Evolutionary conservation across 768 basidiomycete genomes (phyloP).

Genomic region (Dacryopinax primogenitus): DNA sequence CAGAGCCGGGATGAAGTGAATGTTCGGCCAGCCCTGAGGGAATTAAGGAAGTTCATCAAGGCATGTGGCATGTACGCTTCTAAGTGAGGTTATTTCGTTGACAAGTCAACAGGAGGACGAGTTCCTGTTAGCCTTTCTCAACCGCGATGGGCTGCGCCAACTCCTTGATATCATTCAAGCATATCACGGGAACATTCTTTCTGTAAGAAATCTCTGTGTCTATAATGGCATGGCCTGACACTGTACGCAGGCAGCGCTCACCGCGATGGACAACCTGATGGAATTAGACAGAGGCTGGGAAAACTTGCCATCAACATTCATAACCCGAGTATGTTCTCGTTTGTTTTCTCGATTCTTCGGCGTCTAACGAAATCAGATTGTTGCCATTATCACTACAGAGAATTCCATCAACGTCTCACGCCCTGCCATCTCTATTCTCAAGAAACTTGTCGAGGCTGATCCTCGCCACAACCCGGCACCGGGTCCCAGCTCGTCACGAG

Average conservation of each 20-base stretch:
- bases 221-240: not conserved
- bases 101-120: conserved; percentile 51
- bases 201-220: conserved; percentile 36
- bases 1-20: conserved; percentile 43
- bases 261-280: conserved; percentile 78
- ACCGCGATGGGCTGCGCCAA: conserved; percentile 53
- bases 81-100: not conserved
- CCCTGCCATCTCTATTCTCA: conserved; percentile 80
- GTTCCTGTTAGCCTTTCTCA: conserved; percentile 68
- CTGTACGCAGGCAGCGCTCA: conserved; percentile 56
- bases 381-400: conserved; percentile 60
- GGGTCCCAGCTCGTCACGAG: conserved; percentile 36
- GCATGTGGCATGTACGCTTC: conserved; percentile 31
- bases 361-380: conserved; percentile 36
- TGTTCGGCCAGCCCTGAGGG: conserved; percentile 57
- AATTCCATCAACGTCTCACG: conserved; percentile 82
- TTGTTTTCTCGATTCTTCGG: not conserved
- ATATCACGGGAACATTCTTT: conserved; percentile 70
- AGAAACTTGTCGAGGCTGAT: conserved; percentile 79
- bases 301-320: conserved; percentile 56
- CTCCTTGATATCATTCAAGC: conserved; percentile 56
- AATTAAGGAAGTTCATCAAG: conserved; percentile 65
- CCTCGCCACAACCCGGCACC: conserved; percentile 53
- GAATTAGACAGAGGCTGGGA: conserved; percentile 76
- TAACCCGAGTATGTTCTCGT: conserved; percentile 32